Percentiles rank a stretch among this genome's conserved stretches.
Conservation (phyloP, 495 filamentous ascomycete species). For the Aspergillus carlsbadensis region DNA sequence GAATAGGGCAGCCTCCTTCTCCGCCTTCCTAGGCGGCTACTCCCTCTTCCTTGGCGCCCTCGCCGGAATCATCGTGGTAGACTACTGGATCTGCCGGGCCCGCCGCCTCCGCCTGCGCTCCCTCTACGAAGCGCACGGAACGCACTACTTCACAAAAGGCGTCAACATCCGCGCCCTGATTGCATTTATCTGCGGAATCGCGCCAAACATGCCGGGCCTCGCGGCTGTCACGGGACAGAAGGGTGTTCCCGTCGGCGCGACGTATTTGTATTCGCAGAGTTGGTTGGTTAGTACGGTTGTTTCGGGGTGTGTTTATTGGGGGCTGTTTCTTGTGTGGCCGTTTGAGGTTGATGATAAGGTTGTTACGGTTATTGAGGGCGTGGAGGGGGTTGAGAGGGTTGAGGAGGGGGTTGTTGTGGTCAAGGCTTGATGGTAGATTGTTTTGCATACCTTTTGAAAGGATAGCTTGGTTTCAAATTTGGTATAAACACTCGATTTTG, state of each 20-base stretch:
- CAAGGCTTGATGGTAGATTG: background rate
- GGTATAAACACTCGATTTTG: too few species aligned
- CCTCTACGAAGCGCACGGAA: conserved; percentile 37
- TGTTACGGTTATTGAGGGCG: conserved; percentile 1
- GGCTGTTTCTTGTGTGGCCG: conserved; percentile 12
- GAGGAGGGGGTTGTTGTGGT: conserved; percentile 3
- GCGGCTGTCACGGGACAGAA: conserved; percentile 16
- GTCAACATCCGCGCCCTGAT: conserved; percentile 39
- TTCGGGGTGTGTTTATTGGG: conserved; percentile 7
- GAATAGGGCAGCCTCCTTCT: conserved; percentile 33
- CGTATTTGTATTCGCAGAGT: conserved; percentile 16
- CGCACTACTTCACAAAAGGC: conserved; percentile 44
- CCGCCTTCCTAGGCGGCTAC: conserved; percentile 47
- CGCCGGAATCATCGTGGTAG: conserved; percentile 44
- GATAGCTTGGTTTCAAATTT: too few species aligned
- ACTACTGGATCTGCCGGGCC: conserved; percentile 44
- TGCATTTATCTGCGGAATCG: conserved; percentile 40
- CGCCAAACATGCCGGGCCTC: conserved; percentile 40
- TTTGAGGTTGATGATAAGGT: conserved; percentile 15
- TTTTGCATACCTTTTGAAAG: too few species aligned
- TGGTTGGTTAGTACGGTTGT: conserved; percentile 16
- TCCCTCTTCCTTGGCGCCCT: conserved; percentile 47
- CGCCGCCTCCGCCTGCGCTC: conserved; percentile 33
- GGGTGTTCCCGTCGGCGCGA: conserved; percentile 12
- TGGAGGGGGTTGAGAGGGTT: conserved; percentile 6